Conservation (phyloP, 345 rosid species). For the Eucalyptus victrix region DNA sequence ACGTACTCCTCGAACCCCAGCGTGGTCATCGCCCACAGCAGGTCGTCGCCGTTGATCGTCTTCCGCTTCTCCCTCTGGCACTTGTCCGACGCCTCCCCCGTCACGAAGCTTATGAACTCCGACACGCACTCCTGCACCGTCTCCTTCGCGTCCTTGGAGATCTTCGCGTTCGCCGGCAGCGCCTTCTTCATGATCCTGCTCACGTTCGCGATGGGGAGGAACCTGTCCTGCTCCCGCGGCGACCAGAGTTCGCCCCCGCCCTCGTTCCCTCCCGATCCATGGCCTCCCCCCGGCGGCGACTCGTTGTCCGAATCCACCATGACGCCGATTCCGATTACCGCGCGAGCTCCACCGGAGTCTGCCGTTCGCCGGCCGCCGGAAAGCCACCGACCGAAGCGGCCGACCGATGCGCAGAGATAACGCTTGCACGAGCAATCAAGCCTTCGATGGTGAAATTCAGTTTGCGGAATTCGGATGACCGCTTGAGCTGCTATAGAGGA, state of each 20-base stretch:
- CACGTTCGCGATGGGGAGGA: conserved; percentile 67
- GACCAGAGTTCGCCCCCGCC: conserved; percentile 14
- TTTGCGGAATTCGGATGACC: background rate
- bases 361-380: background rate
- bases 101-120: conserved; percentile 70
- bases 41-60: conserved; percentile 67
- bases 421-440: background rate
- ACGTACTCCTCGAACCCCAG: conserved; percentile 70
- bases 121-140: conserved; percentile 78
- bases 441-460: background rate
- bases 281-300: conserved; percentile 29
- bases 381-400: background rate
- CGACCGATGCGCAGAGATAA: background rate
- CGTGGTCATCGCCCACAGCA: conserved; percentile 60
- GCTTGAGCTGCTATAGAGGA: background rate
- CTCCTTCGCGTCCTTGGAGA: conserved; percentile 72
- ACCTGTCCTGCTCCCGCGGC: conserved; percentile 58
- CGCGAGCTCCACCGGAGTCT: background rate
- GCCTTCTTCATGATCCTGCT: conserved; percentile 79
- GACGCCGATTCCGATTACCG: background rate
- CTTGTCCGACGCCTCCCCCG: conserved; percentile 78
- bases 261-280: conserved; percentile 15
- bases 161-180: conserved; percentile 64
- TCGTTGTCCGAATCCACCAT: conserved; percentile 72
- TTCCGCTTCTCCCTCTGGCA: conserved; percentile 73